phyloP scores from a whole-genome alignment of 345 rosid species.

The Citrus reticulata region DNA sequence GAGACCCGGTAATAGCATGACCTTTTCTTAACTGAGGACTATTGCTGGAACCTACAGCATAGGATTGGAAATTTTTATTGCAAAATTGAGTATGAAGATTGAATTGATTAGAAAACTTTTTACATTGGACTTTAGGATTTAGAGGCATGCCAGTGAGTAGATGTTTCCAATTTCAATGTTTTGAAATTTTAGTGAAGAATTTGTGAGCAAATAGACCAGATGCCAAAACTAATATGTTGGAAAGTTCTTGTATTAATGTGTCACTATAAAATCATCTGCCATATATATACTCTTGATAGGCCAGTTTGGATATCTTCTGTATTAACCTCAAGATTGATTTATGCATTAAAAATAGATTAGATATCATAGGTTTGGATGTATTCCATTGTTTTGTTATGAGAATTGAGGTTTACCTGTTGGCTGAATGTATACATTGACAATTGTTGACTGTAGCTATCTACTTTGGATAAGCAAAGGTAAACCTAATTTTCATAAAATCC shows the following conservation, averaged over 20 bases:
- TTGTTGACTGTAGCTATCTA: not conserved
- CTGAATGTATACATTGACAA: not conserved
- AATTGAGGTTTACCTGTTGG: not conserved
- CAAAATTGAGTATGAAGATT: not conserved
- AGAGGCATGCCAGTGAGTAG: not conserved
- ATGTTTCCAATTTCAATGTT: not conserved
- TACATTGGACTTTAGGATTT: not conserved
- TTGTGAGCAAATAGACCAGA: not conserved
- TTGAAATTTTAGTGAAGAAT: not conserved
- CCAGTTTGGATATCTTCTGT: no score
- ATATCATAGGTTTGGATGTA: not conserved
- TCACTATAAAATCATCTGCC: not conserved
- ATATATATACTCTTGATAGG: not conserved
- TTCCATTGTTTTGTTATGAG: not conserved
- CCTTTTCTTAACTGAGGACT: no score
- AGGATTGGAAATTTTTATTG: not conserved
- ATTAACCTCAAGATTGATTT: not conserved
- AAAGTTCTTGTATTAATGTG: not conserved
- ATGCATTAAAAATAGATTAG: no score
- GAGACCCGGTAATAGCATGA: no score
- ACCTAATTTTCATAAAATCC: not conserved
- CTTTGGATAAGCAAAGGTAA: not conserved
- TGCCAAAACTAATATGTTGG: not conserved
- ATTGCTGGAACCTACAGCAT: no score
- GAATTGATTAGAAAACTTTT: not conserved